Base-by-base conservation (phyloP, 179 eudicot species). In the Gypsophila paniculata region DNA sequence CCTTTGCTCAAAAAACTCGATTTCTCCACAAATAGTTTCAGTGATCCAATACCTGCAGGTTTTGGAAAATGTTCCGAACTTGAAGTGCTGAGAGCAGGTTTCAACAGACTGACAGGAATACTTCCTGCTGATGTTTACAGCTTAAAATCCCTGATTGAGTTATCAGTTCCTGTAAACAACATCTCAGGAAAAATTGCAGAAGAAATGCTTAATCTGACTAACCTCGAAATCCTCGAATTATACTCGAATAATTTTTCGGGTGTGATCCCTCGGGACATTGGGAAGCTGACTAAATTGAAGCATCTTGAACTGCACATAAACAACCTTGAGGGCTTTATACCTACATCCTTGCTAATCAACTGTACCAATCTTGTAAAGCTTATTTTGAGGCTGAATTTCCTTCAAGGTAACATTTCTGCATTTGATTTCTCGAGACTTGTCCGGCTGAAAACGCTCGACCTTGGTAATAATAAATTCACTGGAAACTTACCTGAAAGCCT, bases 401-500 rank as follows among this genome's bases (percentile, higher is more conserved):
- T 88, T 0, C 53, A 14, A 63, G 97, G 96, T 54, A 78, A 86
- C 75, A 86, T 88, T 49, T 83, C 93, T 2, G 49, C 73, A 15
- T 85, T 91, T 11, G 80, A 91, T 74, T 91, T 91, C 78, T 87
- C 94, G 4, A 80, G 64, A 22, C 84, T 92, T 48, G 36, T 39
- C 2, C 80, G 70, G 38, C 83, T 88, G 57, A 69, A 65, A 57
- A 77, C 77, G 13, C 79, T 91, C 25, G 97, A 91, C 81, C 89
- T 91, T 1, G 97, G 97, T 48, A 79, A 90, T 74, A 91, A 91
- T 74, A 64, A 67, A 42, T 86, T 91, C 81, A 76, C 68, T 0
- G 97, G 97, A 21, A 76, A 65, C 18, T 66, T 91, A 72, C 97
- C 97, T 6, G 68, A 61, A 22, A 88, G 83, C 75, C 76, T 90